phyloP scores from a whole-genome alignment of 768 basidiomycete species.

The Suillus discolor region DNA sequence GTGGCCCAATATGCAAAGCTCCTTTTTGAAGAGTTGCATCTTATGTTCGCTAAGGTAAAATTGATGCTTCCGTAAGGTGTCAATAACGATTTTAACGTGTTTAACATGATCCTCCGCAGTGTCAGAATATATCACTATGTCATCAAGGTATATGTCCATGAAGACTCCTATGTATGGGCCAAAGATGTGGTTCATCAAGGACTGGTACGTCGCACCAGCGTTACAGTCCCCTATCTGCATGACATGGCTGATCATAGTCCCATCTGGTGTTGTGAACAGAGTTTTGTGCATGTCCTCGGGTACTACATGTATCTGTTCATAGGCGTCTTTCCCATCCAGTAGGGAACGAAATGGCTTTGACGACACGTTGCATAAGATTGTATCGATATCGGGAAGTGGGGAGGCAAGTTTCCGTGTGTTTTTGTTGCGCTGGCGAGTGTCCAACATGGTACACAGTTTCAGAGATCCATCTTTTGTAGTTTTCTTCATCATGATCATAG shows the following conservation, averaged over 20 bases:
- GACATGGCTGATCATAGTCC: slow-evolving; percentile 39
- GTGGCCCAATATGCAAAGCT: too few relatives aligned
- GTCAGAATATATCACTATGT: slow-evolving; percentile 22
- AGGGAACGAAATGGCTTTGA: slow-evolving; percentile 21
- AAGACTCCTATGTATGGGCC: slow-evolving; percentile 38
- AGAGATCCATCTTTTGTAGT: slow-evolving; percentile 19
- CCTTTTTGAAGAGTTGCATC: too few relatives aligned
- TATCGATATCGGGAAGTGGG: slow-evolving; percentile 31
- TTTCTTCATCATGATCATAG: slow-evolving; percentile 37
- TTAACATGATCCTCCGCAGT: too few relatives aligned
- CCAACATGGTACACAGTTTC: slow-evolving; percentile 24
- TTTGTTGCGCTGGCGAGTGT: slow-evolving; percentile 32
- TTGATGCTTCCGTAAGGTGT: too few relatives aligned
- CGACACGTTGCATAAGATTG: slow-evolving; percentile 26
- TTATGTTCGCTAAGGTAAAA: too few relatives aligned
- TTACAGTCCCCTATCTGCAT: slow-evolving; percentile 53
- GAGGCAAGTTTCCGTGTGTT: slow-evolving; percentile 33
- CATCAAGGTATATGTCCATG: slow-evolving; percentile 26
- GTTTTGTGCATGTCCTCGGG: slow-evolving; percentile 29
- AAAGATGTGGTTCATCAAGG: slow-evolving; percentile 44
- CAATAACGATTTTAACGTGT: too few relatives aligned
- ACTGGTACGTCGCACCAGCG: slow-evolving; percentile 46
- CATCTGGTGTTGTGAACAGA: slow-evolving; percentile 37
- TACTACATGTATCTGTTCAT: slow-evolving; percentile 33
- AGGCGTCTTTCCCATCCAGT: slow-evolving; percentile 34